Conservation (phyloP, 2,329 filamentous ascomycete species). For the Aureobasidium lini region DNA sequence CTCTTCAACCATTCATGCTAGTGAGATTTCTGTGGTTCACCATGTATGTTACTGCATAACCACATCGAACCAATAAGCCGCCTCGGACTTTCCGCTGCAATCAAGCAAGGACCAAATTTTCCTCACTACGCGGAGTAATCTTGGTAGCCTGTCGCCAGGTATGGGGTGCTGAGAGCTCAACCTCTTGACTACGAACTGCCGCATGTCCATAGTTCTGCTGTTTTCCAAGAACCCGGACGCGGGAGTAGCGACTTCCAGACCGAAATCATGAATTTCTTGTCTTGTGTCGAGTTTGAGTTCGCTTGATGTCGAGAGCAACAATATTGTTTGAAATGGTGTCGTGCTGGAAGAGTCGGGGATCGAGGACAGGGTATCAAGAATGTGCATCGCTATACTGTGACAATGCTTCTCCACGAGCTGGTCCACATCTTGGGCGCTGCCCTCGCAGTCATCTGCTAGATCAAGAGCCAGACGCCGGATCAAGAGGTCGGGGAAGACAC, state of each 20-base stretch:
- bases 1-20: no score
- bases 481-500: slow-evolving; percentile 40
- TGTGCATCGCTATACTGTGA: neutral
- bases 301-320: neutral
- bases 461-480: slow-evolving; percentile 18
- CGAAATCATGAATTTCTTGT: neutral
- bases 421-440: neutral
- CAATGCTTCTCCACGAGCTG: neutral
- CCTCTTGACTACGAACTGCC: neutral
- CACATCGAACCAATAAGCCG: neutral
- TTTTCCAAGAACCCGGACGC: neutral
- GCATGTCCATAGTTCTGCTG: neutral
- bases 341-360: neutral
- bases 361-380: neutral
- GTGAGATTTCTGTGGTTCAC: neutral
- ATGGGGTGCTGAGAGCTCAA: neutral
- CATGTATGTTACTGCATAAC: neutral
- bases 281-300: neutral
- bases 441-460: neutral
- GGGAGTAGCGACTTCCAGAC: no score
- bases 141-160: neutral
- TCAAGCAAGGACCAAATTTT: no score
- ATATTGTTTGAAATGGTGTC: neutral
- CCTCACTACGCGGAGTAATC: neutral
- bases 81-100: neutral